Evolutionary conservation across 2,329 filamentous ascomycete species (phyloP).

Genomic region (Aphanocladium album): DNA sequence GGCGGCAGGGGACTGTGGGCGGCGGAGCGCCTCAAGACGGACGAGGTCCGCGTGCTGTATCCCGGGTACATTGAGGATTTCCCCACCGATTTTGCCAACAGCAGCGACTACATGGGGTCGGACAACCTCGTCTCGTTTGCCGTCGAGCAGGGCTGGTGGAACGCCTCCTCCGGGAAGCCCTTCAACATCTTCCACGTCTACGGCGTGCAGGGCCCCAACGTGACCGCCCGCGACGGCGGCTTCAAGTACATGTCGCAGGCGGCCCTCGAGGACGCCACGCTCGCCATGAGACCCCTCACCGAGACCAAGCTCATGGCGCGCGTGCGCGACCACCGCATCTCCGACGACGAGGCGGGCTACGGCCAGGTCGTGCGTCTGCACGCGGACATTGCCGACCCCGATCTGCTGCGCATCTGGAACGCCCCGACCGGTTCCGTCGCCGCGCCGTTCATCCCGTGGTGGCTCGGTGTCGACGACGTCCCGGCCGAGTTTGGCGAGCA

Average conservation of each 20-base stretch:
- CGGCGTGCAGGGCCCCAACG: conserved; percentile 19
- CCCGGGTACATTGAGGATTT: conserved; percentile 26
- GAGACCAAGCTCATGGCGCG: conserved; percentile 41
- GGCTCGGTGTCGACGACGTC: conserved; percentile 22
- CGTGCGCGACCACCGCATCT: conserved; percentile 23
- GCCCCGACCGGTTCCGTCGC: conserved; percentile 23
- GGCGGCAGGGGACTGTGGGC: conserved; percentile 23
- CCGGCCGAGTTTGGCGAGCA: conserved; percentile 24
- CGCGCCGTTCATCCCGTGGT: conserved; percentile 24
- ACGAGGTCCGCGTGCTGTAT: conserved; percentile 23
- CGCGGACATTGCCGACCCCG: conserved; percentile 15
- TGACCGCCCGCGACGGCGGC: conserved; percentile 21
- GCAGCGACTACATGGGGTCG: conserved; percentile 23
- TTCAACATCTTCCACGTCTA: conserved; percentile 26
- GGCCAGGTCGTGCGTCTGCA: conserved; percentile 23
- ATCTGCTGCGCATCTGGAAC: conserved; percentile 22
- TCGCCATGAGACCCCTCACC: conserved; percentile 42
- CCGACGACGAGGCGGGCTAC: conserved; percentile 25
- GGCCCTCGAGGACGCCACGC: conserved; percentile 21
- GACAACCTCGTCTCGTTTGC: conserved; percentile 23
- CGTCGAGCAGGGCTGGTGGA: conserved; percentile 24
- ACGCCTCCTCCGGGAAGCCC: conserved; percentile 16
- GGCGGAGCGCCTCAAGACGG: conserved; percentile 20
- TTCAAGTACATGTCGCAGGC: conserved; percentile 28
- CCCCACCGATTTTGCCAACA: conserved; percentile 19